A percentile compares a stretch with the other conserved stretches of the same genome.
Conservation (phyloP, 306 rosid species). For the Castanea crenata region DNA sequence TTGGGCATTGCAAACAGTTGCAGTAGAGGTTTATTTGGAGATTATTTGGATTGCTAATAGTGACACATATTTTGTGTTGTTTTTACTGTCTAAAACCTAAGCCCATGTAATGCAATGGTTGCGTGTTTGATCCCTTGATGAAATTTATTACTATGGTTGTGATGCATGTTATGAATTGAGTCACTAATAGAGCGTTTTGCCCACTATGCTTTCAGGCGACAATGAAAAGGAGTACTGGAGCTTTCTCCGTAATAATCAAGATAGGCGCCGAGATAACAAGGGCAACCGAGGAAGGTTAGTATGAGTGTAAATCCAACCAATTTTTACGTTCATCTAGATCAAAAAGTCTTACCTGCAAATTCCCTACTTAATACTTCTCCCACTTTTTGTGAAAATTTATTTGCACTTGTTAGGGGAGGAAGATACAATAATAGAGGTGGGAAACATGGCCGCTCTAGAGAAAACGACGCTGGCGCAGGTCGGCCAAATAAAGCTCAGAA, state of each 20-base stretch:
- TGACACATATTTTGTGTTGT: not conserved
- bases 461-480: constrained; percentile 28
- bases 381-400: not conserved
- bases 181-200: not conserved
- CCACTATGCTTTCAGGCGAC: constrained; percentile 55
- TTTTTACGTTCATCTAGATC: not conserved
- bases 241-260: constrained; percentile 65
- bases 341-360: not conserved
- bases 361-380: not conserved
- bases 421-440: constrained; percentile 61
- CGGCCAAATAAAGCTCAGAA: constrained; percentile 65
- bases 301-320: not conserved
- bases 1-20: not conserved
- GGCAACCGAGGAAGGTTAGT: constrained; percentile 73
- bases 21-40: not conserved
- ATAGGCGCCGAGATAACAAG: constrained; percentile 43
- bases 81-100: not conserved
- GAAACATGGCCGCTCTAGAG: constrained; percentile 64
- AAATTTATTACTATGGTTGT: not conserved
- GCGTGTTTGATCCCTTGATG: not conserved
- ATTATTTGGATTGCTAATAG: not conserved
- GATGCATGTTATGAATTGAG: not conserved
- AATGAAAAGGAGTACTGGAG: constrained; percentile 87
- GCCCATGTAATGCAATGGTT: not conserved
- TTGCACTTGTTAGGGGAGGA: constrained; percentile 61